Conservation (phyloP, 768 basidiomycete genomes). For the Russula emetica region DNA sequence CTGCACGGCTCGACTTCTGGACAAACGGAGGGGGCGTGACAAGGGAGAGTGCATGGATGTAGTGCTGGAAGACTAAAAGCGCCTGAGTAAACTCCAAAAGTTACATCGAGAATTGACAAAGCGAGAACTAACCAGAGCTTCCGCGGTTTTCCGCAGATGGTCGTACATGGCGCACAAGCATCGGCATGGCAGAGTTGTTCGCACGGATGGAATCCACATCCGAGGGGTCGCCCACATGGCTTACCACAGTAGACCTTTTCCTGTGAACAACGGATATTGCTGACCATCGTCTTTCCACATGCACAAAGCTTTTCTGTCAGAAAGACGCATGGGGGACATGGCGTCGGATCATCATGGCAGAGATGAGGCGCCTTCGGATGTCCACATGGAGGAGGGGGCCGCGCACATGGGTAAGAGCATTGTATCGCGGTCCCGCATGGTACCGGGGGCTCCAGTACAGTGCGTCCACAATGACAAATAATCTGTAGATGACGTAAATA, state of each 20-base stretch:
- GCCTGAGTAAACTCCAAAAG: not conserved
- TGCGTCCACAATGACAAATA: conserved; percentile 80
- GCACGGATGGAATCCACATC: conserved; percentile 89
- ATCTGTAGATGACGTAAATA: conserved; percentile 41
- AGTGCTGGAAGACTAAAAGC: conserved; percentile 52
- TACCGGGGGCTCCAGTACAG: conserved; percentile 82
- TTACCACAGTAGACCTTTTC: conserved; percentile 84
- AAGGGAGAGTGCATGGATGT: conserved; percentile 72
- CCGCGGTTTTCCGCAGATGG: conserved; percentile 80
- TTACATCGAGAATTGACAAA: not conserved
- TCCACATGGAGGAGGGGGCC: conserved; percentile 69
- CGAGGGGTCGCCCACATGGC: conserved; percentile 71
- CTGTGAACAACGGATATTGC: conserved; percentile 80
- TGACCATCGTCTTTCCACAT: conserved; percentile 80
- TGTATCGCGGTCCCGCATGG: conserved; percentile 77
- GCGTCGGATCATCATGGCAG: conserved; percentile 69
- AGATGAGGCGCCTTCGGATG: conserved; percentile 73
- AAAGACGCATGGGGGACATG: conserved; percentile 86
- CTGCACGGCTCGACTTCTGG: conserved; percentile 76
- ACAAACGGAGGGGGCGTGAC: conserved; percentile 88
- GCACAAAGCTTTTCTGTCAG: conserved; percentile 77
- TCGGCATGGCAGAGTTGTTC: conserved; percentile 77
- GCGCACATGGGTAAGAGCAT: conserved; percentile 77
- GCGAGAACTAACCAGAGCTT: conserved; percentile 63
- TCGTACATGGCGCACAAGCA: conserved; percentile 71